Evolutionary conservation across 2,329 filamentous ascomycete species (phyloP), one percentile per base, ranked within the genome.

Genomic region (Xylaria multiplex): DNA sequence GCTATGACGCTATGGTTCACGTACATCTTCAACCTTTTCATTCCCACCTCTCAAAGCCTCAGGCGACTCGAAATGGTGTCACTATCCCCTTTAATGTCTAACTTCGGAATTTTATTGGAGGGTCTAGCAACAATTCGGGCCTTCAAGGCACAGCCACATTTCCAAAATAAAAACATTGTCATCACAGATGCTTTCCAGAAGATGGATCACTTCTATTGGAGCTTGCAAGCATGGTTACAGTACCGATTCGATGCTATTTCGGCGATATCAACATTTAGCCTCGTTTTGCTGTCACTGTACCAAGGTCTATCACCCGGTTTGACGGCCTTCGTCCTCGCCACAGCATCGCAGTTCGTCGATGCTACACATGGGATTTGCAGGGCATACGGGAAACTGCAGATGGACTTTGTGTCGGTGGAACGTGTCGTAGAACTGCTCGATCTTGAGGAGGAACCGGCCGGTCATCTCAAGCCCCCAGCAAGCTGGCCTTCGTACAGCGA

Each of bases 151-250:
- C 90, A 97, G 71, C 81, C 85, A 3, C 89, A 91, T 59, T 97
- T 97, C 74, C 93, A 96, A 74, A 86, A 89, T 68, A 86, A 90
- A 57, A 92, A 96, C 59, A 90, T 97, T 40, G 82, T 85, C 2
- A 93, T 93, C 0, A 93, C 93, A 0, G 93, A 97, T 74, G 89
- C 89, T 19, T 97, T 97, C 75, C 94, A 97, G 77, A 93, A 93
- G 76, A 96, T 97, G 86, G 94, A 97, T 73, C 94, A 97, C 77
- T 97, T 97, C 80, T 97, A 96, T 80, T 97, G 93, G 91, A 92
- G 90, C 65, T 84, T 96, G 49, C 93, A 96, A 70, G 88, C 89
- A 7, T 97, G 93, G 93, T 83, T 97, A 2, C 89, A 90, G 76
- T 93, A 91, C 73, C 88, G 93, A 13, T 95, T 96, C 62, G 90